These are phyloP conservation scores for Zoysia japonica DNA, from an alignment of 176 grass and related monocot genomes.

Conservation along the genomic window DNA sequence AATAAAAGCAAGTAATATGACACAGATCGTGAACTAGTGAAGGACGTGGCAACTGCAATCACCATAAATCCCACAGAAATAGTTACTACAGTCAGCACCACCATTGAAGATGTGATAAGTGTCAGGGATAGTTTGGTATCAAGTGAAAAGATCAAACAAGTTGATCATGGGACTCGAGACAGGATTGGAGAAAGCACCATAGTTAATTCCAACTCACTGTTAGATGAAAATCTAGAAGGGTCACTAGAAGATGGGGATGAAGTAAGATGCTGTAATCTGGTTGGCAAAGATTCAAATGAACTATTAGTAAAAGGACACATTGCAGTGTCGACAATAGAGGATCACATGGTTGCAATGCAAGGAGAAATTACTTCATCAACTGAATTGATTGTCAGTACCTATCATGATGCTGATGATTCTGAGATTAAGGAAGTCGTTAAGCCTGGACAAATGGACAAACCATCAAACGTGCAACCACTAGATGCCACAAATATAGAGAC, in stretches of 20 bases:
- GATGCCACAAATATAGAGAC: constrained; percentile 32
- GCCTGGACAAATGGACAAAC: constrained; percentile 18
- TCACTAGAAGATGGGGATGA: constrained; percentile 26
- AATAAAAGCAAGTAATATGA: constrained; percentile 30
- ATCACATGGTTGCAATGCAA: constrained; percentile 27
- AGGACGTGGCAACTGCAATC: constrained; percentile 27
- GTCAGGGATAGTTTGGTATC: constrained; percentile 25
- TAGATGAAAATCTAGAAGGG: constrained; percentile 31
- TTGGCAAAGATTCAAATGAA: constrained; percentile 25
- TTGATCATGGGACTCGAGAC: constrained; percentile 1
- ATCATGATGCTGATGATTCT: constrained; percentile 50
- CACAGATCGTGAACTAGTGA: constrained; percentile 24
- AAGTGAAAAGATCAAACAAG: constrained; percentile 18
- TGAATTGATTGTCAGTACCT: constrained; percentile 36
- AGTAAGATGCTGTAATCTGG: constrained; percentile 36
- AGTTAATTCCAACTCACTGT: neutral
- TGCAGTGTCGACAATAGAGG: constrained; percentile 27
- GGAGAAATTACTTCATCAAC: constrained; percentile 39
- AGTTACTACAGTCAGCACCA: neutral
- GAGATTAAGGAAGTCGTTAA: constrained; percentile 49
- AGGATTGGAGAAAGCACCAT: constrained; percentile 16
- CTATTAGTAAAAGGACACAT: constrained; percentile 28
- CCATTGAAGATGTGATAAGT: constrained; percentile 34
- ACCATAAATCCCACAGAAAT: constrained; percentile 4
- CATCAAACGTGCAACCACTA: constrained; percentile 13